Base-by-base conservation (phyloP, 106 monocot species). In the Acorus calamus region DNA sequence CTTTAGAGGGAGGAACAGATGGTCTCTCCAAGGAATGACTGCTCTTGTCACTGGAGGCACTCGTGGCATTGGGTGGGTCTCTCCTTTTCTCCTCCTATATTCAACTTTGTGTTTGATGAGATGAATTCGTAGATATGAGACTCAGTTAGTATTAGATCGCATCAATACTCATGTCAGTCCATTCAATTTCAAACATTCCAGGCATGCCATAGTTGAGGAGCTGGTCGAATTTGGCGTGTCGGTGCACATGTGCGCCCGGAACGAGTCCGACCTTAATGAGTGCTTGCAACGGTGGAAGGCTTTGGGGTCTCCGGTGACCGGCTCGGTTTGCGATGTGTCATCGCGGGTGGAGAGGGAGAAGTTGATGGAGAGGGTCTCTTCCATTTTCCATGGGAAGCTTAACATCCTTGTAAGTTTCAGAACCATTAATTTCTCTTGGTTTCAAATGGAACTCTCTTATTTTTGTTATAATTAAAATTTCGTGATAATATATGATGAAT, bases 241-340 rank as follows among this genome's bases (percentile, higher is more conserved):
- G 8, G 65, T 65, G 14, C 41, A 65, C 65, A 65, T 52, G 6
- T 65, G 65, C 43, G 52, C 65, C 46, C 65, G 65, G 1, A 53
- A 65, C 7, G 52, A 52, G 41, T 8, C 51, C 6, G 52, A 65
- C 8, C 65, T 65, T 5, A 53, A 65, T 8, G 28, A 13, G 4
- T 53, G 52, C 42, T 5, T 65, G 8, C 14, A 42, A 2, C 1
- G 43, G 14, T 65, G 65, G 65, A 47, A 53, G 5, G 53, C 42
- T 8, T 42, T 43, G 8, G 44, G 44, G 4, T 65, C 43, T 49
- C 8, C 52, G 10, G 65, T 65, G 7, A 65, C 65, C 7, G 65
- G 5, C 2, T 65, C 65, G 5, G 65, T 53, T 2, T 65, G 65
- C 44, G 65, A 65, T 41, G 65, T 65, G 6, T 52, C 65, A 2